Evolutionary conservation across 371 early-diverging fungal genomes (phyloP).

Genomic region (Entomophthora muscae): DNA sequence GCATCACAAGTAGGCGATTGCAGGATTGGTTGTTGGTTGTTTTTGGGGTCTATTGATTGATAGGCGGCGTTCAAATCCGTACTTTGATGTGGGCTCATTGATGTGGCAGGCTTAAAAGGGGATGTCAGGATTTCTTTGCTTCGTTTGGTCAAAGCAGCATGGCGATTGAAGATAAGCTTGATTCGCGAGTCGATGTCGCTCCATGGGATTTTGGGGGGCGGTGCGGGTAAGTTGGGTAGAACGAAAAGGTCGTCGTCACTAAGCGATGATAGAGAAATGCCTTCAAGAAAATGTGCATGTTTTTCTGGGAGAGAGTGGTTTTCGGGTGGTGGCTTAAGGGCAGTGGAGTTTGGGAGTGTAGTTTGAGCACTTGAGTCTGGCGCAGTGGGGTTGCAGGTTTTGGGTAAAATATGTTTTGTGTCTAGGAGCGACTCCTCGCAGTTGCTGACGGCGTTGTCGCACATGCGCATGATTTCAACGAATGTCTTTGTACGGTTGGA

Average conservation of each 20-base stretch:
- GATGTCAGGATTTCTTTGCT: too few species aligned
- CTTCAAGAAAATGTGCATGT: too few species aligned
- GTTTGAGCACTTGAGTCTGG: neutral
- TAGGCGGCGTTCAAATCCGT: too few species aligned
- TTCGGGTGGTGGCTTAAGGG: neutral
- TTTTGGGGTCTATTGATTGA: too few species aligned
- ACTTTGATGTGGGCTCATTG: too few species aligned
- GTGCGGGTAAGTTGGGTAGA: neutral
- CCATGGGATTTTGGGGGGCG: neutral
- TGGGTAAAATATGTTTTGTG: neutral
- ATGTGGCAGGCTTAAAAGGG: too few species aligned
- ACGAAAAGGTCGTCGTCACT: neutral
- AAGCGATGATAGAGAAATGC: neutral
- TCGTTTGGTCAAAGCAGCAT: neutral
- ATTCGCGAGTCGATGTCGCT: neutral
- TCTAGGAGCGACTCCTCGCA: neutral
- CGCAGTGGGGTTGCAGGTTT: neutral
- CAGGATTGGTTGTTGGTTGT: too few species aligned
- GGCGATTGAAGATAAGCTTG: neutral
- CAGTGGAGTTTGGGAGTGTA: neutral
- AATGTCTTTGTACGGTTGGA: neutral
- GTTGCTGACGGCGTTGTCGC: neutral
- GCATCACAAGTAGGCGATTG: too few species aligned
- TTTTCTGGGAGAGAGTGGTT: too few species aligned
- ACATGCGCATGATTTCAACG: neutral